These are phyloP conservation scores for Neurospora cerealis DNA, from an alignment of 495 filamentous ascomycete species.

Conservation along the genomic window DNA sequence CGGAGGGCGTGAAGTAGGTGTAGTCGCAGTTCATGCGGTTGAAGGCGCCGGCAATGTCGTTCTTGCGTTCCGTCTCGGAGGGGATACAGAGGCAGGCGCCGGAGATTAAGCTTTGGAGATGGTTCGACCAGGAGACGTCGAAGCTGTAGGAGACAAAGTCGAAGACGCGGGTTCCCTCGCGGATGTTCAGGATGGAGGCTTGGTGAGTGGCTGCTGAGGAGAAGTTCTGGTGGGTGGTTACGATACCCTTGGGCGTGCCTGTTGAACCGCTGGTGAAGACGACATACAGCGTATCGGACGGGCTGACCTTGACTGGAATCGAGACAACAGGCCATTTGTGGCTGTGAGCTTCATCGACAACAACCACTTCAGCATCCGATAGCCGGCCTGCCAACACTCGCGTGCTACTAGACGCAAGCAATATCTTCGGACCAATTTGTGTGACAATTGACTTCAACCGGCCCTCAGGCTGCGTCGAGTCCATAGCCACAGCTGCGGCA, in stretches of 20 bases:
- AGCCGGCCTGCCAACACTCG: neutral
- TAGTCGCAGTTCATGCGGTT: neutral
- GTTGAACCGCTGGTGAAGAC: constrained; percentile 54
- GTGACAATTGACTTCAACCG: constrained; percentile 28
- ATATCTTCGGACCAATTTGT: constrained; percentile 24
- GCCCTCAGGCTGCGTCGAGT: constrained; percentile 44
- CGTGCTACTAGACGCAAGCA: neutral
- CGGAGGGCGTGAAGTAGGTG: constrained; percentile 16
- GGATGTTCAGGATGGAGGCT: constrained; percentile 10
- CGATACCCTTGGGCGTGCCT: constrained; percentile 41
- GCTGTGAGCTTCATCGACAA: neutral
- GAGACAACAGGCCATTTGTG: neutral
- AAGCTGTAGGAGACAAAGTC: constrained; percentile 56
- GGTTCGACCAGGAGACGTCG: constrained; percentile 45
- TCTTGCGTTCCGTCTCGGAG: constrained; percentile 15
- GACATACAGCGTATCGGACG: constrained; percentile 31
- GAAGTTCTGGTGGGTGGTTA: constrained; percentile 34
- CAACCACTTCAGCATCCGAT: neutral
- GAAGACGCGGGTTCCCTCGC: constrained; percentile 30
- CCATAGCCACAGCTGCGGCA: constrained; percentile 41
- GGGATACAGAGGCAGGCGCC: constrained; percentile 29
- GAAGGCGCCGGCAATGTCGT: constrained; percentile 21
- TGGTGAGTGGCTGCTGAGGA: constrained; percentile 23
- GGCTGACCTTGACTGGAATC: neutral
- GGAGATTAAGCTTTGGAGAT: constrained; percentile 41